Evolutionary conservation across 179 eudicot species (phyloP), one percentile per base, ranked within the genome.

Genomic region (Vitellaria paradoxa): DNA sequence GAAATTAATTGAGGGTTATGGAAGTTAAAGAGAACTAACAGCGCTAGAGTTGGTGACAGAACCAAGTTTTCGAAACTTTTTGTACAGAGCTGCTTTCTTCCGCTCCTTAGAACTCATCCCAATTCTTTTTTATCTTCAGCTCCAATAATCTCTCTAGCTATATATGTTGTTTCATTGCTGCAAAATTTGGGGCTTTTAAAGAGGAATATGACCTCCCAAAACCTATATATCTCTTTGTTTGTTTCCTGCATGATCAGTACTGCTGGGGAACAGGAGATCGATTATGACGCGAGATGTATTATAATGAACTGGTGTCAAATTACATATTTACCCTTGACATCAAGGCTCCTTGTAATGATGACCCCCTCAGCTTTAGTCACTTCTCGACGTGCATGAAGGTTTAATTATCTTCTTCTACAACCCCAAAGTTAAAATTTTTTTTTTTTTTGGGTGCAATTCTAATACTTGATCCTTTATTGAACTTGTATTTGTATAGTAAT

Each of bases 1-100:
- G 60, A 59, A 74, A 40, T 59, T 45, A 56, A 17, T 15, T 18
- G n/a, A 6, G 73, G 53, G 24, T 57, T 57, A 37, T 20, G 6
- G 9, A 63, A 45, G 57, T 49, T 59, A 42, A 21, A 72, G 76
- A 57, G 45, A 47, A 23, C 81, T 78, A 86, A 92, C 97, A 67
- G 97, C 85, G 80, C 78, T 82, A 83, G 97, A 92, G 81, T 88
- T 78, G 57, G 96, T 85, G 81, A 83, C 81, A 61, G 96, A 88
- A 30, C 97, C 92, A 83, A 92, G 95, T 8, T 77, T 86, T 63
- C 88, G 88, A 66, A 91, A 81, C 80, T 89, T 86, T 80, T 91
- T 84, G 80, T 88, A 81, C 74, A 89, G 79, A 30, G 81, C 86
- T 10, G 87, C 87, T 82, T 84, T 88, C 63, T 88, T 86, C 84